phyloP scores from a whole-genome alignment of 495 filamentous ascomycete genomes.

The Parachaetomium inaequale region DNA sequence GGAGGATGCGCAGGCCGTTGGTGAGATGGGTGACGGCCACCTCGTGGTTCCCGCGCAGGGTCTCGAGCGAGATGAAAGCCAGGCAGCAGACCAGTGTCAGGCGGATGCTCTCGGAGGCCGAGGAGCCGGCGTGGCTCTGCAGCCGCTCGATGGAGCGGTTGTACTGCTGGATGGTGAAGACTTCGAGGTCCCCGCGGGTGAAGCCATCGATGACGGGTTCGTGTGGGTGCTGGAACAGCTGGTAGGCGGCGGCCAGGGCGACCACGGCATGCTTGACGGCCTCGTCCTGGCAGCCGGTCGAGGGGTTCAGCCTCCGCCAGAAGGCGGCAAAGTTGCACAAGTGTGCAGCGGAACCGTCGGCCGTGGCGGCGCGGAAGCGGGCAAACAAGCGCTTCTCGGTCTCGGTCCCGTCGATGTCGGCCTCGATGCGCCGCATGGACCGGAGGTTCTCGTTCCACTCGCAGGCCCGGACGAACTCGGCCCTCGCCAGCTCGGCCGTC shows the following conservation, averaged over 20 bases:
- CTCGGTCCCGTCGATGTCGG: slow-evolving; percentile 37
- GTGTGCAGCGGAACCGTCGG: slow-evolving; percentile 16
- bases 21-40: slow-evolving; percentile 35
- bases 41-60: slow-evolving; percentile 32
- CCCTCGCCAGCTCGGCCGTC: slow-evolving; percentile 27
- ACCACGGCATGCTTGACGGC: slow-evolving; percentile 41
- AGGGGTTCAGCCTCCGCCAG: slow-evolving; percentile 36
- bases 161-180: slow-evolving; percentile 42
- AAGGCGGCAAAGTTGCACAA: slow-evolving; percentile 30
- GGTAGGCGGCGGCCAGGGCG: slow-evolving; percentile 37
- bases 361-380: slow-evolving; percentile 25
- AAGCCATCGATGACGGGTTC: slow-evolving; percentile 19
- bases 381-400: slow-evolving; percentile 35
- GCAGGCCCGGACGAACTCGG: slow-evolving; percentile 33
- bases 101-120: slow-evolving; percentile 30
- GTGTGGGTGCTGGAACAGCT: slow-evolving; percentile 22
- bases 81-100: slow-evolving; percentile 40
- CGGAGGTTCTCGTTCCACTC: slow-evolving; percentile 32
- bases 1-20: slow-evolving; percentile 40
- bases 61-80: slow-evolving; percentile 40
- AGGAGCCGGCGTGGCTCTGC: slow-evolving; percentile 29
- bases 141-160: slow-evolving; percentile 38
- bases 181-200: slow-evolving; percentile 30
- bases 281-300: slow-evolving; percentile 34
- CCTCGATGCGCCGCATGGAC: slow-evolving; percentile 35